Percentiles rank a stretch among this genome's conserved stretches.
Conservation (phyloP, 208 protist genomes). For the Trichomonas vaginalis region DNA sequence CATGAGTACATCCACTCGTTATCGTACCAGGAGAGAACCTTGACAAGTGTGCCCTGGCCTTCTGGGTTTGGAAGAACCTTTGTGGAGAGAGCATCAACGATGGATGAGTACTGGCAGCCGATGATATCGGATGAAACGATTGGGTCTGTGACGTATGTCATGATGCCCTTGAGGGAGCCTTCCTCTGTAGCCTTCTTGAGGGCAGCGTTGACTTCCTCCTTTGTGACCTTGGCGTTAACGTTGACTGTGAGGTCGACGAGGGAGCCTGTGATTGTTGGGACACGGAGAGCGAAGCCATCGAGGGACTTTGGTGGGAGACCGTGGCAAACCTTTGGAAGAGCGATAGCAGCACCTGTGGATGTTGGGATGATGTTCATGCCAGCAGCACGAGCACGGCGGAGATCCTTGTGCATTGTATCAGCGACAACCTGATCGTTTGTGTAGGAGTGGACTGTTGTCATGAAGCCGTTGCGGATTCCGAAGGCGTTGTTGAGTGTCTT, state of each 20-base stretch:
- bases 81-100: too few species aligned
- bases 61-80: too few species aligned
- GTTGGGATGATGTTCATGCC: constrained; percentile 92
- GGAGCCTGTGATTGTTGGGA: constrained; percentile 89
- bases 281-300: constrained; percentile 92
- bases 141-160: too few species aligned
- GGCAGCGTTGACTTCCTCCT: constrained; percentile 49
- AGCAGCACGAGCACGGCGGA: constrained; percentile 78
- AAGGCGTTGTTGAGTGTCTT: constrained; percentile 85
- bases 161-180: too few species aligned
- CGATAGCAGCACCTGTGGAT: constrained; percentile 95
- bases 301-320: too few species aligned
- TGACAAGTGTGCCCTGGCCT: too few species aligned
- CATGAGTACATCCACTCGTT: constrained; percentile 97
- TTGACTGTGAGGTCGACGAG: constrained; percentile 89
- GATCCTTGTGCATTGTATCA: constrained; percentile 83
- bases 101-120: too few species aligned
- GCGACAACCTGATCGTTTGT: constrained; percentile 97
- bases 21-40: too few species aligned
- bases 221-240: constrained; percentile 74
- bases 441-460: constrained; percentile 96
- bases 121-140: too few species aligned
- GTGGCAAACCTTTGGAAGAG: constrained; percentile 79
- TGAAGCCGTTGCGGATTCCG: constrained; percentile 72
- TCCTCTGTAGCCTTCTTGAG: constrained; percentile 64